Conservation (phyloP, 192 early-diverging fungal species). For the Rhizophlyctis rosea region DNA sequence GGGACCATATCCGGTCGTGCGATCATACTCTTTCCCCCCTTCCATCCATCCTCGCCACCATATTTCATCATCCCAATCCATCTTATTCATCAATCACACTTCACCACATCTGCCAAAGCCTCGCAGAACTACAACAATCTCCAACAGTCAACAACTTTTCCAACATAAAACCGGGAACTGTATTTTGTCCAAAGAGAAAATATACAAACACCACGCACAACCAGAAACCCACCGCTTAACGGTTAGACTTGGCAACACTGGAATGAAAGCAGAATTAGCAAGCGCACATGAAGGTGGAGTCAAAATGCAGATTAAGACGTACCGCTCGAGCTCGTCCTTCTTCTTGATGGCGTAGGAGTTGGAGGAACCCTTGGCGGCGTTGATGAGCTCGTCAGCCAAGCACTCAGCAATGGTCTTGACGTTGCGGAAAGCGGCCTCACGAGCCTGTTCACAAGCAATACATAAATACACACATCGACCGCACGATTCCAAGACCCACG, state of each 20-base stretch:
- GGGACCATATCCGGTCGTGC: no score
- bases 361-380: constrained; percentile 92
- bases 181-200: not conserved
- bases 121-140: not conserved
- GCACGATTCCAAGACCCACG: not conserved
- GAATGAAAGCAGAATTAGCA: not conserved
- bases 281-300: not conserved
- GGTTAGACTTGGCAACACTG: constrained; percentile 26
- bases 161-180: not conserved
- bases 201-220: not conserved
- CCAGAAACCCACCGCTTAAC: constrained; percentile 11
- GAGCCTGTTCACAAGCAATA: constrained; percentile 55
- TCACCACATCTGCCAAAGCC: not conserved
- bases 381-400: constrained; percentile 99
- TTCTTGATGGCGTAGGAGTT: constrained; percentile 99
- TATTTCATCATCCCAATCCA: no score
- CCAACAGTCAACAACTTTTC: not conserved
- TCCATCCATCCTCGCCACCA: no score
- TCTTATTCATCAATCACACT: no score
- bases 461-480: constrained; percentile 14
- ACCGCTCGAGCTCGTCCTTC: constrained; percentile 98
- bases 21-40: no score
- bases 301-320: constrained; percentile 54
- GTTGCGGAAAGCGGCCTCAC: constrained; percentile 99
- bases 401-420: constrained; percentile 99